phyloP scores from a whole-genome alignment of 805 yeast genomes.

The Saccharomycopsis oosterbeekiorum region DNA sequence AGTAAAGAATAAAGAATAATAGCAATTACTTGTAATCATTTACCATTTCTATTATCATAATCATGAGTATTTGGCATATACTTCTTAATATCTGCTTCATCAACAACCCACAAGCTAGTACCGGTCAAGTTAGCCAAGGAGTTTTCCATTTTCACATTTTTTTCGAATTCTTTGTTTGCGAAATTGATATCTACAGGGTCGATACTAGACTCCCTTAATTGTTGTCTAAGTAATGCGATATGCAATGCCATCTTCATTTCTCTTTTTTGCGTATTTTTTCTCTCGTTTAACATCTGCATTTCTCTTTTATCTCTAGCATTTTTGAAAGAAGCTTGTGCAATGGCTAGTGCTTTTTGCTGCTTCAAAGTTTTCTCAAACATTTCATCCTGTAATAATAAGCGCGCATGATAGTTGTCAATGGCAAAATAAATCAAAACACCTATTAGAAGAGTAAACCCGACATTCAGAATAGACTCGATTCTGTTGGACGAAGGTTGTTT shows the following conservation, averaged over 20 bases:
- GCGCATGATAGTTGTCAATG: slow-evolving; percentile 37
- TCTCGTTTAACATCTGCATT: slow-evolving; percentile 40
- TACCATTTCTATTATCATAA: slow-evolving; percentile 34
- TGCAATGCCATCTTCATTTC: slow-evolving; percentile 58
- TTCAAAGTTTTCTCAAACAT: slow-evolving; percentile 26
- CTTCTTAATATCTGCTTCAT: slow-evolving; percentile 36
- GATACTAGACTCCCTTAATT: slow-evolving; percentile 44
- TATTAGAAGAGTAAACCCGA: slow-evolving; percentile 29
- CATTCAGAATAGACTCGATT: not conserved
- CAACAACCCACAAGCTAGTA: slow-evolving; percentile 50
- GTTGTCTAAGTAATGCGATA: slow-evolving; percentile 54
- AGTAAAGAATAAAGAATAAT: too few species aligned
- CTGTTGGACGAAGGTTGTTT: not conserved
- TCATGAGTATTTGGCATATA: slow-evolving; percentile 53
- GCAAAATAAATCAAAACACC: slow-evolving; percentile 39
- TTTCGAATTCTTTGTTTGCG: slow-evolving; percentile 47
- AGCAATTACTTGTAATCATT: not conserved
- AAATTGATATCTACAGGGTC: slow-evolving; percentile 49
- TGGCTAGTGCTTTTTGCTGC: slow-evolving; percentile 26
- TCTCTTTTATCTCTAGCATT: slow-evolving; percentile 44
- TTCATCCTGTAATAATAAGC: slow-evolving; percentile 29
- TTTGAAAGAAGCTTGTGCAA: slow-evolving; percentile 38
- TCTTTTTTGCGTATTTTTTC: slow-evolving; percentile 36
- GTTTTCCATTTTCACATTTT: slow-evolving; percentile 46
- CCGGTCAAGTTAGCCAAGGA: slow-evolving; percentile 48